Evolutionary conservation across 306 rosid species (phyloP), one percentile per base, ranked within the genome.

Genomic region (Lablab purpureus): DNA sequence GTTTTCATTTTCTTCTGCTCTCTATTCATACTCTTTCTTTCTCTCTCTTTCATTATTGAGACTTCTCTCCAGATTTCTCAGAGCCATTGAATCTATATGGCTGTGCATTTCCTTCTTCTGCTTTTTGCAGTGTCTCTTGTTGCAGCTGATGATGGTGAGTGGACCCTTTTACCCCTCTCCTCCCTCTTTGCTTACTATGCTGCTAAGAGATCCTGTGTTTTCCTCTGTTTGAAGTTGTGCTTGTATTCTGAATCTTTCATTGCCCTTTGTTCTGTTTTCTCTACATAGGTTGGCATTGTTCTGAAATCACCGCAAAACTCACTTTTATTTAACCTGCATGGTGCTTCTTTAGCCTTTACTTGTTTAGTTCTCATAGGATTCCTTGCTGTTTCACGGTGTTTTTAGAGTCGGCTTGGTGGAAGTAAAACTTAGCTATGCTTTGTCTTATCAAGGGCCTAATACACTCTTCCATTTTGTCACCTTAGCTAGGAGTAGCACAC

Each of bases 101-200:
- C 87, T 59, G 12, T 79, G 73, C 80, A 67, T 83, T 71, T 80
- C 51, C 86, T 92, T 77, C 90, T 92, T 47, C 74, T 93, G 40
- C 73, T 91, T 79, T 64, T 88, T 63, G 77, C 85, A 65, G 72
- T 85, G 41, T 85, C 89, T 59, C 58, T 62, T 75, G 88, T 86
- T 77, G 15, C 86, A 10, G 92, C 93, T 84, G 93, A 89, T 73
- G 92, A 89, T 71, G 98, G 98, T 66, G 32, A 81, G 90, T 77
- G 11, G 1, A 51, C 65, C 36, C 7, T 37, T 10, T 32, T 64
- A 34, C 14, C 40, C 27, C n/a, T n/a, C n/a, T n/a, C 50, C 41
- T 30, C 58, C 25, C 68, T 12, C 7, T 69, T 12, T 66, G 12
- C 73, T 71, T 67, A 66, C 60, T 60, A 41, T 77, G 22, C 13